Evolutionary conservation across 495 filamentous ascomycete genomes (phyloP).

Genomic region (Talaromyces stipitatus): DNA sequence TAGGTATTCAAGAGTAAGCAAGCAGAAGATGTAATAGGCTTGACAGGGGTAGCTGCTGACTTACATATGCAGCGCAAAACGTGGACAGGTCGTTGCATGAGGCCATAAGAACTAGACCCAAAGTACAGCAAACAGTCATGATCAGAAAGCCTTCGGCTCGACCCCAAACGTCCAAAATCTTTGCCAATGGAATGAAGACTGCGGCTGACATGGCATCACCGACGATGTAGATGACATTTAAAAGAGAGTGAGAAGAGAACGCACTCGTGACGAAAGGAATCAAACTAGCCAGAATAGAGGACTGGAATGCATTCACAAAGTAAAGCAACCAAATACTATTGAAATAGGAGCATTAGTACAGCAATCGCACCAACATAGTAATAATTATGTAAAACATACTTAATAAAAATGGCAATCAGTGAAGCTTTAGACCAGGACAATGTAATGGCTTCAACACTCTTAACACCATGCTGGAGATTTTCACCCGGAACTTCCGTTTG

Average conservation of each 20-base stretch:
- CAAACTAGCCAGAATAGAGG: slow-evolving; percentile 20
- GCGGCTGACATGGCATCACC: slow-evolving; percentile 48
- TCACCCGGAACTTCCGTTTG: slow-evolving; percentile 11
- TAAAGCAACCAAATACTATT: slow-evolving; percentile 40
- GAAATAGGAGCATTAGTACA: neutral
- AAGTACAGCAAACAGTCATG: slow-evolving; percentile 24
- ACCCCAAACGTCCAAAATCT: slow-evolving; percentile 60
- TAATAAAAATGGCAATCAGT: slow-evolving; percentile 30
- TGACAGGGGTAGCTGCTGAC: neutral
- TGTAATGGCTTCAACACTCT: slow-evolving; percentile 35
- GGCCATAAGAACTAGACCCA: slow-evolving; percentile 43
- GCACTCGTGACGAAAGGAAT: slow-evolving; percentile 24
- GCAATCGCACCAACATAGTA: neutral
- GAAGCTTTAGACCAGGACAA: slow-evolving; percentile 32
- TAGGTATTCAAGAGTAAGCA: slow-evolving; percentile 5
- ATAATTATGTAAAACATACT: slow-evolving; percentile 17
- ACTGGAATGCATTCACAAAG: slow-evolving; percentile 40
- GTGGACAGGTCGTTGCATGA: slow-evolving; percentile 34
- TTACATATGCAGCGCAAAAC: slow-evolving; percentile 40
- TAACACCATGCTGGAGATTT: slow-evolving; percentile 33
- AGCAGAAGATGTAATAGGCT: neutral
- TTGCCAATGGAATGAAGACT: slow-evolving; percentile 53
- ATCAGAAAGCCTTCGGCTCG: slow-evolving; percentile 43
- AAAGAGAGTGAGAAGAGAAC: slow-evolving; percentile 25
- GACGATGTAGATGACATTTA: slow-evolving; percentile 22